A percentile compares a stretch with the other conserved stretches of the same genome.
phyloP scores from a whole-genome alignment of 768 basidiomycete genomes.

The Tulasnella sp. region DNA sequence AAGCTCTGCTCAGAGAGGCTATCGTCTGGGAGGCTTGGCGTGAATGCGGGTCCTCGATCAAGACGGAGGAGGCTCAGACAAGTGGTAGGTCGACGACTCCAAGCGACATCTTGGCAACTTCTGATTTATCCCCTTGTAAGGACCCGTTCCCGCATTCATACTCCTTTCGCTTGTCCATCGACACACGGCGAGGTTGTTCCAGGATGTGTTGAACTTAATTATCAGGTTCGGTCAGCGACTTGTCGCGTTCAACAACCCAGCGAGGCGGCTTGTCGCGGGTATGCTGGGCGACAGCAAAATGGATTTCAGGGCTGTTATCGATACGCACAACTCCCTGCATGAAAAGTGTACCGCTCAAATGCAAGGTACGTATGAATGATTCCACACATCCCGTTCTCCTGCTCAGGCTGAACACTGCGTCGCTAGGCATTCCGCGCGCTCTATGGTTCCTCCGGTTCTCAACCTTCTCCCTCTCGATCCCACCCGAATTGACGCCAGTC shows the following conservation, averaged over 20 bases:
- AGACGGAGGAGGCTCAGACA: background rate
- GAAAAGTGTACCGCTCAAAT: background rate
- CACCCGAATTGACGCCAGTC: background rate
- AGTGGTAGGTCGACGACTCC: background rate
- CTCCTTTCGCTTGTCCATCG: constrained; percentile 16
- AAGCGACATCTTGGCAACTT: background rate
- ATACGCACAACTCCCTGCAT: background rate
- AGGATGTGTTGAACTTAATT: background rate
- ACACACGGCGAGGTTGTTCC: background rate
- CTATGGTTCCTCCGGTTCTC: background rate
- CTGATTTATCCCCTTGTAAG: background rate
- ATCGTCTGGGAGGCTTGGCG: constrained; percentile 24
- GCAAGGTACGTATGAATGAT: background rate
- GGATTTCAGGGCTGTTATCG: background rate
- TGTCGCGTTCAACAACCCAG: background rate
- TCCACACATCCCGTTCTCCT: background rate
- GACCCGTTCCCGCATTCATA: constrained; percentile 3
- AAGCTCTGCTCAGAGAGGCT: constrained; percentile 21
- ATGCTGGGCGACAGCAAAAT: constrained; percentile 4
- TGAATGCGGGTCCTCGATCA: constrained; percentile 10
- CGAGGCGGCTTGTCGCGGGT: background rate
- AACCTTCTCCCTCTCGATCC: constrained; percentile 13
- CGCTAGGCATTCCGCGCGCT: background rate
- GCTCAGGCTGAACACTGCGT: background rate
- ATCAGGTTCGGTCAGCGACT: background rate